Conservation (phyloP, 1,284 basidiomycete species). For the Paramarasmius palmivorus region DNA sequence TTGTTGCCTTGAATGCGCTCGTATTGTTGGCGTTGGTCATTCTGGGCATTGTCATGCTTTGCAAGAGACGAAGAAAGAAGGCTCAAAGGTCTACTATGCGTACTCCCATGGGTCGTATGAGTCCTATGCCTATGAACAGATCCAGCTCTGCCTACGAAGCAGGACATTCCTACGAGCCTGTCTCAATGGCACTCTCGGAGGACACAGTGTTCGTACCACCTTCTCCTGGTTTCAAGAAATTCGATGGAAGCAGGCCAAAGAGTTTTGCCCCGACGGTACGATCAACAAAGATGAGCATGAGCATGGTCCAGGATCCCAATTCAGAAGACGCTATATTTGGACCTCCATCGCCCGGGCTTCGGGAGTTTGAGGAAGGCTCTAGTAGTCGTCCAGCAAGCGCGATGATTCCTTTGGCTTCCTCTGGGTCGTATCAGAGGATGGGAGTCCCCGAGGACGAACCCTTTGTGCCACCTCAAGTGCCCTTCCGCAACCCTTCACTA, state of each 20-base stretch:
- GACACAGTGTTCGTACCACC: conserved; percentile 66
- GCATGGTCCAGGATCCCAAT: conserved; percentile 5
- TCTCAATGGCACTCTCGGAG: conserved; percentile 75
- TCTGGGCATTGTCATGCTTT: conserved; percentile 51
- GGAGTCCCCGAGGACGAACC: conserved; percentile 1
- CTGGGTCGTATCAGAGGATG: not conserved
- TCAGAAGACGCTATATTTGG: conserved; percentile 21
- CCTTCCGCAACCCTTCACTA: conserved; percentile 3
- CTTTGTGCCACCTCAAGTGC: conserved; percentile 9
- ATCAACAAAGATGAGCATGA: conserved; percentile 14
- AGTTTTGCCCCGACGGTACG: conserved; percentile 17
- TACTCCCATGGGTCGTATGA: conserved; percentile 49
- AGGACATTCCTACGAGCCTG: conserved; percentile 62
- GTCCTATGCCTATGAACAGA: conserved; percentile 46
- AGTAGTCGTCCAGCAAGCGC: conserved; percentile 31
- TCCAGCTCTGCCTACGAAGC: conserved; percentile 36
- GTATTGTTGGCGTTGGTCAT: conserved; percentile 57
- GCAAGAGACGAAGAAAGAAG: conserved; percentile 40
- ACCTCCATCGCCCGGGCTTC: conserved; percentile 17
- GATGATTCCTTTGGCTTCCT: conserved; percentile 10
- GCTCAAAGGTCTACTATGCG: conserved; percentile 32
- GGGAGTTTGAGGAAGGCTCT: conserved; percentile 28
- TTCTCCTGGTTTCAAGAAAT: conserved; percentile 59
- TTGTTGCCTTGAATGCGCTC: conserved; percentile 73
- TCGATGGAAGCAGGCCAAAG: conserved; percentile 31